Conservation (phyloP, 2,329 filamentous ascomycete genomes). For the Pseudocercospora pini-densiflorae region DNA sequence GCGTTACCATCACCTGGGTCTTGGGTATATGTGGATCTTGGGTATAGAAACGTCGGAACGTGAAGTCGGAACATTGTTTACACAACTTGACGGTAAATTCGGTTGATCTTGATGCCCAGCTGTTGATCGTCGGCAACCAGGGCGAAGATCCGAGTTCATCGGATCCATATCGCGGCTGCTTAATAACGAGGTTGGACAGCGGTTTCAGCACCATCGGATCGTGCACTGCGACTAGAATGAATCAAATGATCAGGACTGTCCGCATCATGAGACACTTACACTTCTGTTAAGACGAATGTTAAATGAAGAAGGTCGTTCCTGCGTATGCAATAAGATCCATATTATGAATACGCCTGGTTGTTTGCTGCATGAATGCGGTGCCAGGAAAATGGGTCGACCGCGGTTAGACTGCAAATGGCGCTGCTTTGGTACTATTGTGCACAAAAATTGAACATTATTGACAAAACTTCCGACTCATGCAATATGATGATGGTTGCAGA, state of each 20-base stretch:
- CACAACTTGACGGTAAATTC: neutral
- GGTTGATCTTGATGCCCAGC: conserved; percentile 8
- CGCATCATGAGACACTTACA: neutral
- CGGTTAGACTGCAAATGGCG: neutral
- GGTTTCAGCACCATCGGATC: neutral
- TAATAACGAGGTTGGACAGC: neutral
- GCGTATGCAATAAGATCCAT: conserved; percentile 1
- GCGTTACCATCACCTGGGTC: neutral
- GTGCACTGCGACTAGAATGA: neutral
- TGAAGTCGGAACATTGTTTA: conserved; percentile 5
- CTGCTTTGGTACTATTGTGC: neutral
- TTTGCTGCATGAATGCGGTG: conserved; percentile 8
- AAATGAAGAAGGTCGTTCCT: conserved; percentile 2
- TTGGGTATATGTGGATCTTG: neutral
- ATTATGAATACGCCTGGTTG: conserved; percentile 10
- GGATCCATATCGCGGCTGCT: neutral
- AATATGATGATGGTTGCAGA: conserved; percentile 15
- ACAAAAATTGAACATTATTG: neutral
- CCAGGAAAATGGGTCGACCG: neutral
- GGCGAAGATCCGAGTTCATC: neutral
- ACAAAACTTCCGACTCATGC: conserved; percentile 6
- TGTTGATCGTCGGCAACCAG: conserved; percentile 1
- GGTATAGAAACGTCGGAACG: conserved; percentile 7
- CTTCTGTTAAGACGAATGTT: neutral
- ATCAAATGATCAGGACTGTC: conserved; percentile 1